Evolutionary conservation across 2,329 filamentous ascomycete species (phyloP), one percentile per base, ranked within the genome.

Genomic region (Trichoderma asperellum): DNA sequence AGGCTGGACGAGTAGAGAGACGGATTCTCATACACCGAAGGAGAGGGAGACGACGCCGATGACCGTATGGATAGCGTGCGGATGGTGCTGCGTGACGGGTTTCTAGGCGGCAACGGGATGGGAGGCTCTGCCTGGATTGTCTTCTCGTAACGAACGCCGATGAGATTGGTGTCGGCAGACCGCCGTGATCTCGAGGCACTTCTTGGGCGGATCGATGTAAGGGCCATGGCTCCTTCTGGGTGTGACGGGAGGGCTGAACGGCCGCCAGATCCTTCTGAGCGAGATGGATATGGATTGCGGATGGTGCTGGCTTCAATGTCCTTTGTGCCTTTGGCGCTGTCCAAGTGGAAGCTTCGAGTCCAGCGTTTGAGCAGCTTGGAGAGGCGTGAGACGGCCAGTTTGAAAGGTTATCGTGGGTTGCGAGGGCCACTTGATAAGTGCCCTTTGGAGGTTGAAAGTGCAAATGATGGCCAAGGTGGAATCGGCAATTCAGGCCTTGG

Each of bases 81-180:
- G 68, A 72, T 61, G 71, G 76, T 68, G 71, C 71, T 68, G 73
- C 78, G 80, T 71, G 77, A 77, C 72, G 77, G 80, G 76, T 78
- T 82, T 74, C 81, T 80, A 71, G 84, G 82, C 60, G 83, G 78
- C 70, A 87, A 77, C 57, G 84, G 84, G 72, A 88, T 86, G 43
- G 88, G 88, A 70, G 85, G 85, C 76, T 86, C 84, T 59, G 85
- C 85, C 73, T 86, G 83, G 62, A 84, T 79, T 43, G 86, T 87
- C 77, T 89, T 84, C 75, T 90, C 88, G 79, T 90, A 90, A 69
- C 86, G 85, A 68, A 90, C 75, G 59, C 83, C 84, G 70, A 89
- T 82, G 73, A 89, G 77, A 72, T 77, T 79, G 53, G 81, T 78
- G 73, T 87, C 85, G 40, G 76, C 75, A 21, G 74, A 71, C 70